Base-by-base conservation (phyloP, 2,329 filamentous ascomycete genomes). In the Dactylonectria macrodidyma region DNA sequence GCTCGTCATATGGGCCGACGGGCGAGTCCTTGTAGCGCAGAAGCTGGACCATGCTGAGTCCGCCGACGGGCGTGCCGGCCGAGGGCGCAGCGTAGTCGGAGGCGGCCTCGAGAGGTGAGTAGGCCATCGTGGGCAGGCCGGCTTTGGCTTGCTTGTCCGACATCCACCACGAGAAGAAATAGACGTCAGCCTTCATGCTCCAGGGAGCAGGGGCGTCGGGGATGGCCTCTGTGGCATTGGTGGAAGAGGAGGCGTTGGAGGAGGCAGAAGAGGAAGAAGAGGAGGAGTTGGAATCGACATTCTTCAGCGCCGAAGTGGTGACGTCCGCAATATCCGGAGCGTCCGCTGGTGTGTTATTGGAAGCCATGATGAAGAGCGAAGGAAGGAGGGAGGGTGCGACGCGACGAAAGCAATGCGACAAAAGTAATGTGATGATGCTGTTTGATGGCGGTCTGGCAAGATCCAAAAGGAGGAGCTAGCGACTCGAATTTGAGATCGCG, bases 1-100 rank as follows among this genome's bases (percentile, higher is more conserved):
- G 73, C 76, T 89, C 87, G 69, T 89, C 87, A 65, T 89, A 89
- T 0, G 86, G 81, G 0, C 87, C 87, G 3, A 86, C 85, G 0
- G 86, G 86, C 4, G 82, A 85, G 22, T 86, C 81, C 1, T 76
- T 79, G 73, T 89, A 89, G 9, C 86, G 81, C 34, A 89, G 80
- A 61, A 89, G 75, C 76, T 87, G 85, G 16, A 88, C 77, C 78
- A 85, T 84, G 68, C 82, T 80, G 7, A 87, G 67, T 0, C 86
- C 86, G 16, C 86, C 85, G 16, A 80, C 69, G 5, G 82, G 79
- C 36, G 77, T 73, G n/a, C 82, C 83, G 1, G 74, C 70, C 0
- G 71, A 51, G 61, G 64, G 5, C 58, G 64, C 69, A 41, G 83
- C 81, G 64, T 82, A 87, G 1, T 69, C 38, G 0, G 85, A 85